Conservation (phyloP, 116 monocot genomes). For the Cymodocea nodosa region DNA sequence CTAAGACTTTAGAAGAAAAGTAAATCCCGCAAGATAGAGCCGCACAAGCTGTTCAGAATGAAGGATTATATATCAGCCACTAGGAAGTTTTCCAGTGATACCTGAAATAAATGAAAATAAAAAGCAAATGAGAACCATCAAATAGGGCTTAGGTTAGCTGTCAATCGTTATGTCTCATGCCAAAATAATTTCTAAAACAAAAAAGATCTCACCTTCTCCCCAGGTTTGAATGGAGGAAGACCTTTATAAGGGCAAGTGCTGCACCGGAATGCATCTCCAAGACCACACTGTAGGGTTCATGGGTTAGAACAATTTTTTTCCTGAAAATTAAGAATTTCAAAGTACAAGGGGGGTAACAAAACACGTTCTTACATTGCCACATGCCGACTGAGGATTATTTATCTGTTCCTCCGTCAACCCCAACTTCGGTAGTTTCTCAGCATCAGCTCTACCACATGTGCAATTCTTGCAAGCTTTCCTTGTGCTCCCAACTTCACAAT, state of each 20-base stretch:
- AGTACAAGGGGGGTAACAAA: not conserved
- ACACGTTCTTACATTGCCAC: conserved; percentile 57
- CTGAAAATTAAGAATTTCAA: not conserved
- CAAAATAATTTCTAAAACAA: too few species aligned
- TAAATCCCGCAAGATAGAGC: not conserved
- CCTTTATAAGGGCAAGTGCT: conserved; percentile 75
- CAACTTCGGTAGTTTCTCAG: conserved; percentile 57
- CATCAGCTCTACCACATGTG: conserved; percentile 85
- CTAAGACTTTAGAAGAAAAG: too few species aligned
- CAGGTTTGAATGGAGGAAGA: conserved; percentile 73
- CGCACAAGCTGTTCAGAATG: not conserved
- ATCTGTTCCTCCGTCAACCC: conserved; percentile 69
- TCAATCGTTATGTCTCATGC: not conserved
- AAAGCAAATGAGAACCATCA: not conserved
- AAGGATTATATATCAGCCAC: conserved; percentile 42
- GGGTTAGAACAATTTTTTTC: not conserved
- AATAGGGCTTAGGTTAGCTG: not conserved
- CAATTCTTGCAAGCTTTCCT: conserved; percentile 99
- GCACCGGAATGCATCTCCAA: conserved; percentile 95
- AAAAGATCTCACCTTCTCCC: conserved; percentile 52
- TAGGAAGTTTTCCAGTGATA: conserved; percentile 46
- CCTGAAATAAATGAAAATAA: conserved; percentile 13
- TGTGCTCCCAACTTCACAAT: conserved; percentile 78
- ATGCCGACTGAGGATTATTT: conserved; percentile 80
- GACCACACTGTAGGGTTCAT: conserved; percentile 55